Conservation (phyloP, 1,284 basidiomycete genomes). For the Xerocomus nothofagi region DNA sequence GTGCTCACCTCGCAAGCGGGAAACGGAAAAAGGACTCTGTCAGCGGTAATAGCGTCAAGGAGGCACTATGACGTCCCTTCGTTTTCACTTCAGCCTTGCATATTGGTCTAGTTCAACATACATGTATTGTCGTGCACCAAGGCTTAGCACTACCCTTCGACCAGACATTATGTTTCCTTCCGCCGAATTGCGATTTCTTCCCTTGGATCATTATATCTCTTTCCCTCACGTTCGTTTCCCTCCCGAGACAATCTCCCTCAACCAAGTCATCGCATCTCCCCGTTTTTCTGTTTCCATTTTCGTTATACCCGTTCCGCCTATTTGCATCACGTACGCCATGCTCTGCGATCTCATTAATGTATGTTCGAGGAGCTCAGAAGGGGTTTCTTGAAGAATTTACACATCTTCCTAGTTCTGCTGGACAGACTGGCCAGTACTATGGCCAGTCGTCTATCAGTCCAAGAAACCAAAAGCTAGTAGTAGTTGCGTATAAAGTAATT, state of each 20-base stretch:
- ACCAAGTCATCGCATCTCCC: constrained; percentile 15
- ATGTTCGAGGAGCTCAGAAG: constrained; percentile 17
- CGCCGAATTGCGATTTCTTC: constrained; percentile 1
- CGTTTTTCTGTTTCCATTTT: constrained; percentile 14
- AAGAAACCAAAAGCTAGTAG: no score
- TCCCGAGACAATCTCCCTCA: constrained; percentile 11
- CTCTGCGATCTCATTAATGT: constrained; percentile 35
- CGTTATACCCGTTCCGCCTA: constrained; percentile 35
- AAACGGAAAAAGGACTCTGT: constrained; percentile 56
- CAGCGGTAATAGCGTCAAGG: constrained; percentile 38
- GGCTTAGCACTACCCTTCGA: constrained; percentile 5
- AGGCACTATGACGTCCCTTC: constrained; percentile 29
- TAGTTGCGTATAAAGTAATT: no score
- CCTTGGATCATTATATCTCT: constrained; percentile 14
- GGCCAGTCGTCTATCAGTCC: no score
- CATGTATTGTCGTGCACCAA: constrained; percentile 20
- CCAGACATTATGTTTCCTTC: constrained; percentile 7
- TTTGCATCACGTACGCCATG: constrained; percentile 32
- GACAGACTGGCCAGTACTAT: not conserved
- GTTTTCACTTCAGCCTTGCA: constrained; percentile 6
- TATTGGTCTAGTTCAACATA: constrained; percentile 23
- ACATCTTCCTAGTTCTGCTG: not conserved
- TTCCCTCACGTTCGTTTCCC: constrained; percentile 1
- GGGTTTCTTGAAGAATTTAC: constrained; percentile 16
- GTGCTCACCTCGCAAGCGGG: constrained; percentile 36